Evolutionary conservation across 148 eudicot genomes (phyloP), one percentile per base, ranked within the genome.

Genomic region (Chenopodium suecicum): DNA sequence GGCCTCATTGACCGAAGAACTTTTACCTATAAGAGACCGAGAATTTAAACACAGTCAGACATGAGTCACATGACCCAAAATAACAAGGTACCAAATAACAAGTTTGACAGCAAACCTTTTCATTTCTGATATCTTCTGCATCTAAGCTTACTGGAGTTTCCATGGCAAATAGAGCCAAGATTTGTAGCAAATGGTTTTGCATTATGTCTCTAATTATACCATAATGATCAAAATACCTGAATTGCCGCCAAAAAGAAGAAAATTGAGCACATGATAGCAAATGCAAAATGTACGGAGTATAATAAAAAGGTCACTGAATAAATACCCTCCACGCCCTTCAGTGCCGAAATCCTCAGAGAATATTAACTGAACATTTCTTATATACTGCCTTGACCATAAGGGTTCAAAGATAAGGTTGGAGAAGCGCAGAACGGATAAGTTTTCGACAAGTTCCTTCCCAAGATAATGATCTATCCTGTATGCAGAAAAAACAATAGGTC

Each of bases 281-380:
- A 79, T 12, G 64, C 32, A 34, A 25, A 12, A 34, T n/a, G 31
- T n/a, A 58, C 34, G 29, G 29, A 27, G 29, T 27, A 27, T 27
- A 27, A 0, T 27, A 67, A 72, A 22, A 7, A n/a, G 62, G 41
- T 31, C 23, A 44, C 17, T 8, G 44, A 47, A 63, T 77, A 54
- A 9, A 73, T 96, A 96, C 99, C 99, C 99, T 89, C 99, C 99
- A 47, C 99, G 93, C 75, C 98, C 99, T 92, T 96, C 98, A 25
- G 99, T 96, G 75, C 99, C 99, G 80, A 95, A 95, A 90, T 95
- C 98, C 87, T 96, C 99, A 8, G 99, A 92, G 85, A 96, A 96
- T 82, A 94, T 91, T 29, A 96, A 81, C 86, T 96, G 99, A 48
- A 96, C 99, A 68, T 89, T 96, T 78, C 99, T 89, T 82, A 96